These are phyloP conservation scores for Candida silvicultrix DNA, from an alignment of 805 yeast species.

Conservation along the genomic window DNA sequence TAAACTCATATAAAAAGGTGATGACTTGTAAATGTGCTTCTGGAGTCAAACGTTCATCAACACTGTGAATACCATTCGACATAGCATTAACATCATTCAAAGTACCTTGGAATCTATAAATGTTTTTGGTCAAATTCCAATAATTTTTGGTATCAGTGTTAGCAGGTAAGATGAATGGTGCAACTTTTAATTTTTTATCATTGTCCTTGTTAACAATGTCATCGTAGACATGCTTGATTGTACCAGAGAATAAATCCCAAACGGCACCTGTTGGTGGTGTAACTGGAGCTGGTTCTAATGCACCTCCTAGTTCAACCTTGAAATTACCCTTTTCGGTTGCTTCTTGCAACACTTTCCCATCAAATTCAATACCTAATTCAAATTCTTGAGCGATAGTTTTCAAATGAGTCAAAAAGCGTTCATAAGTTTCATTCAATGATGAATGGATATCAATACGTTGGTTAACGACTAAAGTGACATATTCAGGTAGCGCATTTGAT, in stretches of 20 bases:
- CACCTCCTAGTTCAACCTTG: slow-evolving; percentile 14
- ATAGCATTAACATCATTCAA: slow-evolving; percentile 3
- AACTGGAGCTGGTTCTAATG: slow-evolving; percentile 13
- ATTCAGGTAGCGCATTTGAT: slow-evolving; percentile 72
- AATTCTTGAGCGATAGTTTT: slow-evolving; percentile 14
- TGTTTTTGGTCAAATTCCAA: slow-evolving; percentile 13
- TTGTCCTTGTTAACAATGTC: slow-evolving; percentile 26
- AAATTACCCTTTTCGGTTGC: slow-evolving; percentile 25
- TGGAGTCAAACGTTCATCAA: slow-evolving; percentile 12
- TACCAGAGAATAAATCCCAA: slow-evolving; percentile 16
- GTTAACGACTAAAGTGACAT: slow-evolving; percentile 40
- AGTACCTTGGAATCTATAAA: slow-evolving; percentile 12
- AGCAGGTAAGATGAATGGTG: neutral
- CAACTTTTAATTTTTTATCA: neutral
- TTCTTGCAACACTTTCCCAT: slow-evolving; percentile 6
- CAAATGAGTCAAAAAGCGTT: slow-evolving; percentile 13
- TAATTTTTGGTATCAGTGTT: slow-evolving; percentile 4
- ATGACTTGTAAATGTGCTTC: slow-evolving; percentile 12
- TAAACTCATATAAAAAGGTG: slow-evolving; percentile 14
- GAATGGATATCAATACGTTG: slow-evolving; percentile 61
- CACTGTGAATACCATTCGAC: slow-evolving; percentile 10
- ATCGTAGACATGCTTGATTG: slow-evolving; percentile 47
- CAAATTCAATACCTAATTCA: slow-evolving; percentile 14
- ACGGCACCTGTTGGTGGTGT: slow-evolving; percentile 8
- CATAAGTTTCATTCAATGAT: slow-evolving; percentile 31